Percentiles rank a stretch among this genome's conserved stretches.
Evolutionary conservation across 2,329 filamentous ascomycete genomes (phyloP).

Genomic region (Tolypocladium ovalisporum): DNA sequence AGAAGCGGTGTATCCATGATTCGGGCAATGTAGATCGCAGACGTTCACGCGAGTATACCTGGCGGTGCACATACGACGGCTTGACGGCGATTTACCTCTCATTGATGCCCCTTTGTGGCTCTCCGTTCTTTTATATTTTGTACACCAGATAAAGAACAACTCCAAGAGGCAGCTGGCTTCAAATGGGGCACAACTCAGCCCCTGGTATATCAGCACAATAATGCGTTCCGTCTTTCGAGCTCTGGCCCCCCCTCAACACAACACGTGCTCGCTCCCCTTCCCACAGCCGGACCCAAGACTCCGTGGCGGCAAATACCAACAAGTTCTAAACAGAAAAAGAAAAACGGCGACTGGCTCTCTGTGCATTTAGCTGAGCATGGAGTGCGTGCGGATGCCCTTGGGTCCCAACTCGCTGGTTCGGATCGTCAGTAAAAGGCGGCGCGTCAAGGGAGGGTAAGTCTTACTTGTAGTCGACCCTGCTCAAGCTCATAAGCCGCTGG

Average conservation of each 20-base stretch:
- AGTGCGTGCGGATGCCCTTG: constrained; percentile 42
- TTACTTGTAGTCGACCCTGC: constrained; percentile 51
- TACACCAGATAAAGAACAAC: not conserved
- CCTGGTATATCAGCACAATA: not conserved
- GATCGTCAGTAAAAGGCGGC: constrained; percentile 4
- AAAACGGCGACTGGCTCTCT: not conserved
- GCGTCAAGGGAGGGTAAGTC: constrained; percentile 9
- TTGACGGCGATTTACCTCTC: not conserved
- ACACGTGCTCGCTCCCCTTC: not conserved
- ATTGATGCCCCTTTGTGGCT: not conserved
- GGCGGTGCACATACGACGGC: not conserved
- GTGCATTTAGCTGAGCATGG: constrained; percentile 33
- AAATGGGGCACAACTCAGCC: not conserved
- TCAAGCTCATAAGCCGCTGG: constrained; percentile 45
- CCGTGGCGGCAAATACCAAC: not conserved
- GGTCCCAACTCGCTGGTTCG: constrained; percentile 40
- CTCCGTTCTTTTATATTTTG: not conserved
- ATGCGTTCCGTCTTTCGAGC: not conserved
- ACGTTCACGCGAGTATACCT: not conserved
- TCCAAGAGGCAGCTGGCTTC: not conserved
- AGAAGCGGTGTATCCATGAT: not conserved
- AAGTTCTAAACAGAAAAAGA: not conserved
- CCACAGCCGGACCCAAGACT: not conserved
- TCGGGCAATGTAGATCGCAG: not conserved
- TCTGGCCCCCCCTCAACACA: not conserved